These are phyloP conservation scores for Stagonosporopsis chrysanthemi DNA, from an alignment of 2,329 filamentous ascomycete genomes.

Conservation along the genomic window DNA sequence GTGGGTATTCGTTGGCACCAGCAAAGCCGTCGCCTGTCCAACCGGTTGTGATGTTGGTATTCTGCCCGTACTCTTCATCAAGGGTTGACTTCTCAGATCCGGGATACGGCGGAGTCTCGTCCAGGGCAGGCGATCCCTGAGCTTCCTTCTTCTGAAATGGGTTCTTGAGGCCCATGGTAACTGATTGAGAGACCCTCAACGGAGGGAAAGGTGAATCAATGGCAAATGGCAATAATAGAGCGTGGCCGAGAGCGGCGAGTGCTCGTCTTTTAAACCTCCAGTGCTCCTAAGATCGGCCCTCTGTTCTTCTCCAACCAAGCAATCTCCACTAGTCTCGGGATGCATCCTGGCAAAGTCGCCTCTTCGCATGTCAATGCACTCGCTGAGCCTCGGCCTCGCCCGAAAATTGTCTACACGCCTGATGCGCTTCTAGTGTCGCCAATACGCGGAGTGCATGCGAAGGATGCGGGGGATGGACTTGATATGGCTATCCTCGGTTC, in stretches of 20 bases:
- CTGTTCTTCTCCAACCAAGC: slow-evolving; percentile 26
- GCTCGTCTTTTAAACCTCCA: slow-evolving; percentile 28
- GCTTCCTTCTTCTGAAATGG: slow-evolving; percentile 34
- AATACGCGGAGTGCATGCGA: slow-evolving; percentile 33
- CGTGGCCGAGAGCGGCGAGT: slow-evolving; percentile 21
- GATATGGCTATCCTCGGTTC: slow-evolving; percentile 30
- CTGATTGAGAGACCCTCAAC: not conserved
- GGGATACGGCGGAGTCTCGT: slow-evolving; percentile 24
- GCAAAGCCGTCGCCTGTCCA: slow-evolving; percentile 35
- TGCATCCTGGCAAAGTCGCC: slow-evolving; percentile 31
- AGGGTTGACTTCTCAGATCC: slow-evolving; percentile 30
- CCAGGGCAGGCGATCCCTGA: slow-evolving; percentile 18
- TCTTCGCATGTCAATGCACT: slow-evolving; percentile 24
- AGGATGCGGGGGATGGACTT: slow-evolving; percentile 32
- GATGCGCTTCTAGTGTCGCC: slow-evolving; percentile 15
- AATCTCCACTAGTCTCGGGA: slow-evolving; percentile 35
- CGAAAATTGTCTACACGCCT: slow-evolving; percentile 5
- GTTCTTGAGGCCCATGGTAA: slow-evolving; percentile 36
- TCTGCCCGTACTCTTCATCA: slow-evolving; percentile 34
- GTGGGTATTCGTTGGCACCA: slow-evolving; percentile 34
- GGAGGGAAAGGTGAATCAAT: slow-evolving; percentile 4
- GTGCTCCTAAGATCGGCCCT: slow-evolving; percentile 40
- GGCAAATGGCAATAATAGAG: slow-evolving; percentile 5
- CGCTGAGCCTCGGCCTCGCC: slow-evolving; percentile 16
- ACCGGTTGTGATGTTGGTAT: slow-evolving; percentile 34